Percentiles rank a stretch among this genome's conserved stretches.
phyloP scores from a whole-genome alignment of 208 protist species.

The Tritrichomonas musculus region DNA sequence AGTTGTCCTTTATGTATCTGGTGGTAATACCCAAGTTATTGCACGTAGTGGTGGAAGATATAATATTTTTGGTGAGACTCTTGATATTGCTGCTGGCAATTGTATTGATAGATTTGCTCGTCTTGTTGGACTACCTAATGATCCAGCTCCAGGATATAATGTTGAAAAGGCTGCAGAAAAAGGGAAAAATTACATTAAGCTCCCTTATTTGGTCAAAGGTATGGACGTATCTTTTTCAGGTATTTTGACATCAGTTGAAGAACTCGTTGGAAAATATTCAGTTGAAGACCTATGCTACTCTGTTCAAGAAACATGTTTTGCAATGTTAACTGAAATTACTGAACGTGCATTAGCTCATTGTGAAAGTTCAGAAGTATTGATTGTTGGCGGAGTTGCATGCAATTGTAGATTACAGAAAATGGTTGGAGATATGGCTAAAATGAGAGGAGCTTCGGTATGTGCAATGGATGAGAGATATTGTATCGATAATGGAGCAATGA shows the following conservation, averaged over 20 bases:
- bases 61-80: slow-evolving; percentile 98
- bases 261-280: slow-evolving; percentile 57
- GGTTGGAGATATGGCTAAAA: slow-evolving; percentile 54
- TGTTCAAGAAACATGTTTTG: slow-evolving; percentile 94
- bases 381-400: slow-evolving; percentile 98
- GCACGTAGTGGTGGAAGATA: slow-evolving; percentile 70
- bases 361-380: slow-evolving; percentile 80
- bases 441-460: slow-evolving; percentile 40
- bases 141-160: slow-evolving; percentile 95
- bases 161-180: slow-evolving; percentile 87
- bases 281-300: slow-evolving; percentile 92
- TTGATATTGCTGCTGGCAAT: slow-evolving; percentile 95
- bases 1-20: slow-evolving; percentile 95
- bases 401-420: slow-evolving; percentile 89
- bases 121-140: slow-evolving; percentile 84
- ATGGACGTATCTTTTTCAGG: slow-evolving; percentile 63
- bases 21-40: slow-evolving; percentile 98
- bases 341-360: slow-evolving; percentile 96
- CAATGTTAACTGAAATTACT: slow-evolving; percentile 94
- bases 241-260: slow-evolving; percentile 35
- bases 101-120: slow-evolving; percentile 90
- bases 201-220: slow-evolving; percentile 86
- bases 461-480: slow-evolving; percentile 76
- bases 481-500: slow-evolving; percentile 99
- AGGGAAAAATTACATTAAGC: slow-evolving; percentile 69